A percentile compares a stretch with the other conserved stretches of the same genome.
These are phyloP conservation scores for Fusarium oxysporum DNA, from an alignment of 2,329 filamentous ascomycete genomes.

Conservation along the genomic window DNA sequence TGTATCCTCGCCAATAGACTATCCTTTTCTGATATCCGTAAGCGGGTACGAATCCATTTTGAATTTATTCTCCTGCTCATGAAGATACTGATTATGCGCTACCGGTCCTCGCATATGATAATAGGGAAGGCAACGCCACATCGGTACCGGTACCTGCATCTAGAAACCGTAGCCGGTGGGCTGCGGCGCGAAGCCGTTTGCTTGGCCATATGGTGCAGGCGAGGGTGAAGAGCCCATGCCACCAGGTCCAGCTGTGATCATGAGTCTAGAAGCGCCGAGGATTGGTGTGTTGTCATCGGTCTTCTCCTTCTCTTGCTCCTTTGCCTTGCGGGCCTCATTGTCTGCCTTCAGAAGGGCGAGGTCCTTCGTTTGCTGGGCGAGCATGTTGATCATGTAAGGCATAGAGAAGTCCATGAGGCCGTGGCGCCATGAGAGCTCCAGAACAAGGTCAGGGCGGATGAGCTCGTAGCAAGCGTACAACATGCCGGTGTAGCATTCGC, in stretches of 20 bases:
- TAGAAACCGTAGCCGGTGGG: slow-evolving; percentile 81
- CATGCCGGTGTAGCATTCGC: slow-evolving; percentile 99
- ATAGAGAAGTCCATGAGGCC: slow-evolving; percentile 97
- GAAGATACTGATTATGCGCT: slow-evolving; percentile 11
- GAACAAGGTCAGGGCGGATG: slow-evolving; percentile 89
- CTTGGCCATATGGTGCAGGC: slow-evolving; percentile 76
- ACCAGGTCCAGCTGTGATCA: slow-evolving; percentile 92
- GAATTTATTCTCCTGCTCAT: slow-evolving; percentile 13
- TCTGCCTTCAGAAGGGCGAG: slow-evolving; percentile 90
- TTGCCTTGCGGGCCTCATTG: slow-evolving; percentile 91
- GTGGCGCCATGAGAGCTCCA: slow-evolving; percentile 97
- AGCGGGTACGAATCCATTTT: slow-evolving; percentile 2
- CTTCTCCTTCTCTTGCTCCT: slow-evolving; percentile 78
- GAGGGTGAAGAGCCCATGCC: slow-evolving; percentile 58
- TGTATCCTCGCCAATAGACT: slow-evolving; percentile 42
- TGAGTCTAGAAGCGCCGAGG: slow-evolving; percentile 85
- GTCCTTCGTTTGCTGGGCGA: slow-evolving; percentile 89
- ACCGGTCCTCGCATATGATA: slow-evolving; percentile 16
- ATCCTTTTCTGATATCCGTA: slow-evolving; percentile 28
- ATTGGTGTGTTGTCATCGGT: slow-evolving; percentile 95
- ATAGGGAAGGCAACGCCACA: slow-evolving; percentile 43
- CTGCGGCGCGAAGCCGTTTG: slow-evolving; percentile 91
- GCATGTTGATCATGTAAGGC: slow-evolving; percentile 99
- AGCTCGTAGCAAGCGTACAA: slow-evolving; percentile 98
- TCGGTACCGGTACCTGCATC: slow-evolving; percentile 49